phyloP scores from a whole-genome alignment of 2,329 filamentous ascomycete genomes.

The Alternaria arbusti region DNA sequence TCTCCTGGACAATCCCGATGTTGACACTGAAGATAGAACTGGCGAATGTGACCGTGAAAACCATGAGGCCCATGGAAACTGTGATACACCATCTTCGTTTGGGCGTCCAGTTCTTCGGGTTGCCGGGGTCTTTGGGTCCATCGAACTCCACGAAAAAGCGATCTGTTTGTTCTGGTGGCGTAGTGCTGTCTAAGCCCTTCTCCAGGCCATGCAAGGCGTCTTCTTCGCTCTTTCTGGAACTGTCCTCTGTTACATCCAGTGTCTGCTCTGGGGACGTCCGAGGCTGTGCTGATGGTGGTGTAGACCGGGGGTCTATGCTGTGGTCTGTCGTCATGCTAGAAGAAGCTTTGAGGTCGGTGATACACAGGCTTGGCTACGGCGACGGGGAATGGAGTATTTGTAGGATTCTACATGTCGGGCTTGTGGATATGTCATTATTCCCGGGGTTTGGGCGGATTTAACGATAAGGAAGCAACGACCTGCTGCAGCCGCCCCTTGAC shows the following conservation, averaged over 20 bases:
- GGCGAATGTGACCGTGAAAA: constrained; percentile 54
- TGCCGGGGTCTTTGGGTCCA: constrained; percentile 72
- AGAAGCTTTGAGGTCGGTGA: neutral
- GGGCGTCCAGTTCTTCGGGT: constrained; percentile 73
- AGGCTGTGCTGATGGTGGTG: neutral
- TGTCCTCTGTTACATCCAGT: neutral
- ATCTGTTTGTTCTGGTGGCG: constrained; percentile 21
- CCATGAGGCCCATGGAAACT: constrained; percentile 62
- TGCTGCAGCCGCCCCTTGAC: neutral
- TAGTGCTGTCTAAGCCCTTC: neutral
- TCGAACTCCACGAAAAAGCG: constrained; percentile 71
- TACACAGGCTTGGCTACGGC: neutral
- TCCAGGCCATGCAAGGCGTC: constrained; percentile 11
- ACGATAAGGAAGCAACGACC: neutral
- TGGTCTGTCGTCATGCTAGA: neutral
- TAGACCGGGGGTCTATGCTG: neutral
- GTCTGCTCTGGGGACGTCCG: neutral
- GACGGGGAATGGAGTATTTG: constrained; percentile 2
- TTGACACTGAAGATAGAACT: constrained; percentile 67
- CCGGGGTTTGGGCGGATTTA: constrained; percentile 12
- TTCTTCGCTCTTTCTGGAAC: constrained; percentile 12
- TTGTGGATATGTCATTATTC: constrained; percentile 12
- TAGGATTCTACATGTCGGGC: neutral
- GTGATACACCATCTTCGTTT: constrained; percentile 73
- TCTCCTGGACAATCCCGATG: constrained; percentile 58